phyloP scores from a whole-genome alignment of 2,329 filamentous ascomycete genomes.

The Helotiales sp. region DNA sequence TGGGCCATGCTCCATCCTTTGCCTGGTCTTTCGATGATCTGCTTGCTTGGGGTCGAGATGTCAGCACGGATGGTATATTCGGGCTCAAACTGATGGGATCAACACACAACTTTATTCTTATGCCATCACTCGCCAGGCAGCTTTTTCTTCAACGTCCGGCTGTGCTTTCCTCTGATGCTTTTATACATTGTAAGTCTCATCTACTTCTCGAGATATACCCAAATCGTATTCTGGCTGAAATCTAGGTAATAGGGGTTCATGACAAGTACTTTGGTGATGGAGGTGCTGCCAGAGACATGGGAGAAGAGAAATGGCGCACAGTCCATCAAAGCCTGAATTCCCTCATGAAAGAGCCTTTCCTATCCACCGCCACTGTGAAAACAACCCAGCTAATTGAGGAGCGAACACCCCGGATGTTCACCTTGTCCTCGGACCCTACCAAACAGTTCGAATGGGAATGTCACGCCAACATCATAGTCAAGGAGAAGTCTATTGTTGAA shows the following conservation, averaged over 20 bases:
- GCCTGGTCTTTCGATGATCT: constrained; percentile 12
- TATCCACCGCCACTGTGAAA: constrained; percentile 40
- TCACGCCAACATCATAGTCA: constrained; percentile 40
- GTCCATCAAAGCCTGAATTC: constrained; percentile 34
- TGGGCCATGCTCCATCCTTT: constrained; percentile 52
- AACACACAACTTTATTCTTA: constrained; percentile 10
- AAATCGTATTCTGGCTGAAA: no score
- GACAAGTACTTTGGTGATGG: constrained; percentile 14
- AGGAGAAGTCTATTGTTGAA: constrained; percentile 45
- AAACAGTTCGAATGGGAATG: constrained; percentile 62
- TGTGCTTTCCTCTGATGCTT: constrained; percentile 5
- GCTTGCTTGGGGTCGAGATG: constrained; percentile 1
- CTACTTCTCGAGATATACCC: neutral
- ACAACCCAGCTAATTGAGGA: constrained; percentile 41
- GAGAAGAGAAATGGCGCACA: constrained; percentile 36
- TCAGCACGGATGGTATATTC: constrained; percentile 10
- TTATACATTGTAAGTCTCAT: constrained; percentile 4
- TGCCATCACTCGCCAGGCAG: constrained; percentile 7
- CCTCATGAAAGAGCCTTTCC: constrained; percentile 46
- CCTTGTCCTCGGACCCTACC: constrained; percentile 54
- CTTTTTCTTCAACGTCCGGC: constrained; percentile 11
- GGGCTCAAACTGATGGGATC: constrained; percentile 5
- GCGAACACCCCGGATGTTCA: constrained; percentile 52
- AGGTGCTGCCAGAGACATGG: constrained; percentile 37
- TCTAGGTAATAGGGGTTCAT: constrained; percentile 3